Evolutionary conservation across 495 filamentous ascomycete genomes (phyloP), one percentile per base, ranked within the genome.

Genomic region (Lophium mytilinum): DNA sequence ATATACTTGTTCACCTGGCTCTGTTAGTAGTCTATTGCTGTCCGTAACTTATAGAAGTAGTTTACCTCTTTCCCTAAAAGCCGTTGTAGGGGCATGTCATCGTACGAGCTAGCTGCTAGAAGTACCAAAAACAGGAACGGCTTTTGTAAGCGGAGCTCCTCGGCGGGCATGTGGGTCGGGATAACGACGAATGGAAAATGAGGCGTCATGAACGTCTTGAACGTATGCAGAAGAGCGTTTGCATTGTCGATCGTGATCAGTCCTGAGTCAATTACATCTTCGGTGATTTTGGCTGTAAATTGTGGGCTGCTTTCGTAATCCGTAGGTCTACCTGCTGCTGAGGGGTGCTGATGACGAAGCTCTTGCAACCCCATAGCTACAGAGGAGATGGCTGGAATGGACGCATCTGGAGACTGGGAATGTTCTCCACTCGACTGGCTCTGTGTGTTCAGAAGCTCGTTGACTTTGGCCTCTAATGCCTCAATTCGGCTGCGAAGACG

Each of bases 171-270:
- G n/a, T 58, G 41, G 1, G 55, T 21, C 10, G 50, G 43, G n/a
- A 63, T 17, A 3, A 54, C 40, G 35, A 63, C 37, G 18, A 58
- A 63, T 12, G 60, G 60, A 18, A 63, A 63, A 30, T 63, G 60
- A 5, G 60, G 55, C 54, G 58, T 63, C 55, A 63, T 58, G 8
- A 58, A 55, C 37, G 55, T 50, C 55, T 58, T 63, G 60, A 58
- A 63, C 51, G 58, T 17, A 12, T 63, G 42, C 12, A 63, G 55
- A 34, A 63, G 37, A 10, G 55, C 58, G 12, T 58, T 55, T 1
- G 60, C 60, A 12, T 18, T 41, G 50, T 63, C 60, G n/a, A 46
- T 47, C 1, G 50, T 51, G 21, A 63, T 7, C 3, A 63, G 51
- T 14, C 51, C 60, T 37, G 50, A 55, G 33, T 58, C 54, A 40